Evolutionary conservation across 1,284 basidiomycete genomes (phyloP).

Genomic region (Moesziomyces parantarcticus): DNA sequence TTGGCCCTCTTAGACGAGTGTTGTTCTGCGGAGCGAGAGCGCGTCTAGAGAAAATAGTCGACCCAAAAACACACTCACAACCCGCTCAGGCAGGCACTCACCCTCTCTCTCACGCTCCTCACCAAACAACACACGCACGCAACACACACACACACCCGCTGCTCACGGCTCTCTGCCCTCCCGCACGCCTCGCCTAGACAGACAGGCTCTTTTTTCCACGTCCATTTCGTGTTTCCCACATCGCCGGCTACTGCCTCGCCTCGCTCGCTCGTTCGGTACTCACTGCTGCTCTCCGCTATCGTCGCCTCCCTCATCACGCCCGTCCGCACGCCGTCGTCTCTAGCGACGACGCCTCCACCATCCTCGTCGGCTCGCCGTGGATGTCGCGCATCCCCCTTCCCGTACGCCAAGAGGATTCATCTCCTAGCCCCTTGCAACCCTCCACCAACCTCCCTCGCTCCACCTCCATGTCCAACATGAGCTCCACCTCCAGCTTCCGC

Average conservation of each 20-base stretch:
- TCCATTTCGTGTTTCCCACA: not conserved
- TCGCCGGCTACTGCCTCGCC: not conserved
- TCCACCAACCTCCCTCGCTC: conserved; percentile 48
- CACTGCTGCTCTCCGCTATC: not conserved
- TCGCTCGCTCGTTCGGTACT: not conserved
- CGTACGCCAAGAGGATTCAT: conserved; percentile 35
- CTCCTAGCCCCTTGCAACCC: conserved; percentile 30
- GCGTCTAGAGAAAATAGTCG: too few relatives aligned
- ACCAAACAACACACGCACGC: too few relatives aligned
- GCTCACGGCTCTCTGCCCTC: too few relatives aligned
- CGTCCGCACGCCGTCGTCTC: not conserved
- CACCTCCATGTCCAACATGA: conserved; percentile 40
- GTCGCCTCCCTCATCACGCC: not conserved
- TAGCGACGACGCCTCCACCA: conserved; percentile 1
- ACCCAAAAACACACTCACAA: too few relatives aligned
- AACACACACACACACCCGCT: too few relatives aligned
- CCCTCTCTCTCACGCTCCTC: too few relatives aligned
- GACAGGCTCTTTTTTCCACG: not conserved
- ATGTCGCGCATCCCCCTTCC: conserved; percentile 54
- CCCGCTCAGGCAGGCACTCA: too few relatives aligned
- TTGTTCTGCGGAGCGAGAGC: too few relatives aligned
- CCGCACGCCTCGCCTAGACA: too few relatives aligned
- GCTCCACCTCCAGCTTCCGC: conserved; percentile 42
- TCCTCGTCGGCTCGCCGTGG: conserved; percentile 21
- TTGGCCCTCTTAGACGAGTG: too few relatives aligned